Base-by-base conservation (phyloP, 129 eudicot genomes). In the Arctium lappa region DNA sequence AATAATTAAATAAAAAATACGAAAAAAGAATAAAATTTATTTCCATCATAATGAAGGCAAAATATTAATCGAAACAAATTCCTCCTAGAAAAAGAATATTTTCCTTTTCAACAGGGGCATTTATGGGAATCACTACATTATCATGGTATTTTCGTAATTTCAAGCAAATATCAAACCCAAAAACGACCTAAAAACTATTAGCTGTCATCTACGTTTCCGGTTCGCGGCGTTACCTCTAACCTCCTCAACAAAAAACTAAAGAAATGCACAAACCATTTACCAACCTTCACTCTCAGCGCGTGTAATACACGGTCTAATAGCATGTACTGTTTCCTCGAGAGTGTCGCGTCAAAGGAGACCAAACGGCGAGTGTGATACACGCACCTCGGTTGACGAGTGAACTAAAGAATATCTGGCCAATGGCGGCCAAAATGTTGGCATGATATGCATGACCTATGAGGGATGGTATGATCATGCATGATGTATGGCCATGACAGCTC, bases 401-500 rank as follows among this genome's bases (percentile, higher is more conserved):
- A 15, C 0, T 8, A 18, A 1, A 42, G 2, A 6, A 63, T 73
- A 31, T 78, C 69, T 44, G 9, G 31, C 48, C 11, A 32, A 78
- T 36, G 84, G 87, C 80, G 80, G 80, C 81, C 80, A 38, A 74
- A 37, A 77, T 77, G 79, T 82, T 33, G 81, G 89, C 84, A 82
- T 86, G 79, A 79, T 79, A 69, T 79, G 81, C 89, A 86, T 86
- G 86, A 79, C 50, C 1, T 5, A 73, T 81, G 89, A 32, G 76
- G 86, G 44, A 86, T 86, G 84, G 81, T 86, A 66, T 53, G 78
- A 66, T 86, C 89, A 86, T 86, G 89, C 89, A 81, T 79, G 75
- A 83, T 86, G 39, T 18, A 82, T 79, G 89, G 75, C 37, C 85
- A 86, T 77, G 88, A 77, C 89, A 86, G 79, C 86, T 86, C 86